Percentiles rank a stretch among this genome's conserved stretches.
phyloP scores from a whole-genome alignment of 2,329 filamentous ascomycete species.

The Diaporthe vaccinii region DNA sequence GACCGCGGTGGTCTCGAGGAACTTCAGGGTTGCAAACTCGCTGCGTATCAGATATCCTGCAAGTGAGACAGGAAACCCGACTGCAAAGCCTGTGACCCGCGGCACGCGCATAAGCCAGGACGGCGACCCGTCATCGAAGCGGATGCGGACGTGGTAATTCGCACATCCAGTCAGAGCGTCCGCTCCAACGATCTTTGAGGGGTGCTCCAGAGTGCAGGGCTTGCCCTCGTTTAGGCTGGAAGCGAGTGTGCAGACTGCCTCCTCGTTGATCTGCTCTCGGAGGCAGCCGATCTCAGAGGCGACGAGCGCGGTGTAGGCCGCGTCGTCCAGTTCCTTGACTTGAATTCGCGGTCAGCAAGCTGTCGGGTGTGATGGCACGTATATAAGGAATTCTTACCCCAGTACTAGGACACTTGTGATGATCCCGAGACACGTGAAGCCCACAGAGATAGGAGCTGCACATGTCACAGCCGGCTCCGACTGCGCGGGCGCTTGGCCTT shows the following conservation, averaged over 20 bases:
- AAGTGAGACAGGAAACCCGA: constrained; percentile 1
- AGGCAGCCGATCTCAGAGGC: constrained; percentile 3
- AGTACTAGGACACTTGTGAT: background rate
- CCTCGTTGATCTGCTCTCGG: background rate
- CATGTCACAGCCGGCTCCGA: constrained; percentile 1
- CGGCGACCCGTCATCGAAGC: constrained; percentile 41
- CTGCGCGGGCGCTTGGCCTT: background rate
- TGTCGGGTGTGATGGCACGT: background rate
- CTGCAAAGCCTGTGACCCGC: constrained; percentile 40
- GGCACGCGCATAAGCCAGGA: constrained; percentile 44
- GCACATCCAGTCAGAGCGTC: too few species aligned
- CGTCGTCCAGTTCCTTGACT: background rate
- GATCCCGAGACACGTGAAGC: background rate
- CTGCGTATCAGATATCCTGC: constrained; percentile 47
- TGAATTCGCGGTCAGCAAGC: background rate
- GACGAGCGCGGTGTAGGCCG: background rate
- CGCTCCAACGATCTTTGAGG: background rate
- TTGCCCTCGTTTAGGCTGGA: constrained; percentile 9
- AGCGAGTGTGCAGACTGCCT: background rate
- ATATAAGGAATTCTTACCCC: background rate
- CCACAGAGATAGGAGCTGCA: background rate
- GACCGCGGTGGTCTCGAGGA: constrained; percentile 45
- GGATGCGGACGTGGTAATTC: constrained; percentile 31
- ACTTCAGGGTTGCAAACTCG: constrained; percentile 51
- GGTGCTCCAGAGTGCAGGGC: background rate